A percentile compares a stretch with the other conserved stretches of the same genome.
phyloP scores from a whole-genome alignment of 345 rosid species.

The Arabis hirsuta region DNA sequence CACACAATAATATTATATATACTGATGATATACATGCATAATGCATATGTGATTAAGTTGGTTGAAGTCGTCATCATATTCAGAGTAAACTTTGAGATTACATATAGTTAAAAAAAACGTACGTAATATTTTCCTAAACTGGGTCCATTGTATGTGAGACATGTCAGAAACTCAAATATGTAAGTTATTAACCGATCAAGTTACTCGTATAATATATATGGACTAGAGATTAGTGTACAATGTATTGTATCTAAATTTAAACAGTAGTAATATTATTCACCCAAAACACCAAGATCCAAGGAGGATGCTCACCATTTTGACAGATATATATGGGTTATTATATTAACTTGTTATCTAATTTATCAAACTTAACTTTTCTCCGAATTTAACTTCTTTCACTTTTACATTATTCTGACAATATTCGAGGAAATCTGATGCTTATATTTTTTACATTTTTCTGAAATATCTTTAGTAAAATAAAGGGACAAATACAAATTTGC shows the following conservation, averaged over 20 bases:
- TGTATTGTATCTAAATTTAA: constrained; percentile 7
- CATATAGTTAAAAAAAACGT: not conserved
- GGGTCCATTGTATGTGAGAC: not conserved
- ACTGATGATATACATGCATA: too few relatives aligned
- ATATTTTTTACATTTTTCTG: not conserved
- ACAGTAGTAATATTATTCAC: constrained; percentile 25
- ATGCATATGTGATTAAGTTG: not conserved
- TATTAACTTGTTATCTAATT: not conserved
- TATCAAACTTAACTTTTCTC: constrained; percentile 28
- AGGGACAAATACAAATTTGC: constrained; percentile 38
- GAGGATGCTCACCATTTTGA: constrained; percentile 31
- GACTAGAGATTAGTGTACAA: constrained; percentile 1
- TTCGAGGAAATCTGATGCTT: constrained; percentile 39
- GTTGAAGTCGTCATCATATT: not conserved
- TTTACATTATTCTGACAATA: constrained; percentile 43
- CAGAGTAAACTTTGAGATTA: not conserved
- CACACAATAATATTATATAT: too few relatives aligned
- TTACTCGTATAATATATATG: not conserved
- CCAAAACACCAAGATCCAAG: constrained; percentile 39
- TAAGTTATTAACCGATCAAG: not conserved
- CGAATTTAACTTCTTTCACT: constrained; percentile 29
- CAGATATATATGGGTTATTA: constrained; percentile 11
- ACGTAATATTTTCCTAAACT: not conserved
- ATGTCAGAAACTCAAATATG: constrained; percentile 11
- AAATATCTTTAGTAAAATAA: constrained; percentile 17